Base-by-base conservation (phyloP, 441 rosid genomes). In the Aleurites moluccanus region DNA sequence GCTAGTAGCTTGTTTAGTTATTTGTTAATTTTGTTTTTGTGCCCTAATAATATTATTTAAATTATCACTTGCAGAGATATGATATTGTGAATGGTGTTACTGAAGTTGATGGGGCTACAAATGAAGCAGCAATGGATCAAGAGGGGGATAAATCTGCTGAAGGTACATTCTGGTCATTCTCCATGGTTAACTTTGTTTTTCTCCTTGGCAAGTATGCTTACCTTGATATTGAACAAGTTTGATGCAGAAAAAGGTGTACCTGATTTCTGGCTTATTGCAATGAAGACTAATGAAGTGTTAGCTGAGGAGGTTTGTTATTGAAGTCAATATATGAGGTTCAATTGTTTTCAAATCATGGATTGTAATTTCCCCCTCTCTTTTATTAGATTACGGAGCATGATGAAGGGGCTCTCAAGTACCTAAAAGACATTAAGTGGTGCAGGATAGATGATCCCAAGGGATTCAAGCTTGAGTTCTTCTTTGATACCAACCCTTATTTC, bases 171-270 rank as follows among this genome's bases (percentile, higher is more conserved):
- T 57, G 28, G 35, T 49, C 21, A 25, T 50, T 11, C 10, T 23
- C 40, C 23, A 20, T 1, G 25, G 18, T 40, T 20, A 21, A 18
- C 23, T 20, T 6, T 7, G 3, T 21, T 18, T 4, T 68, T 3
- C 20, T 5, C 42, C 15, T 61, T 40, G 28, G 15, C 16, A 25
- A 42, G 21, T 64, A 40, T 66, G 44, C 70, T 56, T 35, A 20
- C 44, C 33, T 75, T 75, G 75, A 45, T 77, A 56, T 76, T 69
- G 25, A 68, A 40, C 67, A 1, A 75, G 30, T 81, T 76, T 33
- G 7, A 18, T 73, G 77, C 88, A 93, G 98, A 87, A 69, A 92
- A 91, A 81, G 98, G 98, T 78, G 97, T 96, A 20, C 97, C 99
- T 11, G 88, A 86, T 57, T 96, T 96, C 81, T 96, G 99, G 97